A percentile compares a stretch with the other conserved stretches of the same genome.
These are phyloP conservation scores for Wilcoxina mikolae DNA, from an alignment of 495 filamentous ascomycete species.

Conservation along the genomic window DNA sequence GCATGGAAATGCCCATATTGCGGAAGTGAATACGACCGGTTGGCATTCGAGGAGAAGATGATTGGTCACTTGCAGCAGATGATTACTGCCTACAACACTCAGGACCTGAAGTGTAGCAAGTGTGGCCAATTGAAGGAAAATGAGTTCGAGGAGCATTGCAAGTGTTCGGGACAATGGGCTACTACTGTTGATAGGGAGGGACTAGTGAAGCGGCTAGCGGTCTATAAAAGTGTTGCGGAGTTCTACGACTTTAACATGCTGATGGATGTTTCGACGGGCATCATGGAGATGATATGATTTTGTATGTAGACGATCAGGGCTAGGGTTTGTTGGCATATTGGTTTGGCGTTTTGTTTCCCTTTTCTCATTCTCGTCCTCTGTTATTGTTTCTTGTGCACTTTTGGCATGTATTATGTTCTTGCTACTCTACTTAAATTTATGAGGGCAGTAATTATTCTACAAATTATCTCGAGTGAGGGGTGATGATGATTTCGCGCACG, in stretches of 20 bases:
- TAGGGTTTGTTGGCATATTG: background rate
- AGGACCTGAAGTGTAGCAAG: constrained; percentile 74
- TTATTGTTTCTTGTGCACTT: background rate
- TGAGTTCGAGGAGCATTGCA: constrained; percentile 95
- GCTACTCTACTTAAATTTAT: too few species aligned
- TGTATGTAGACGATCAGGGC: background rate
- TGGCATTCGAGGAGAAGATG: constrained; percentile 70
- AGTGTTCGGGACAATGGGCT: constrained; percentile 72
- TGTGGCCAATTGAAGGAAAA: constrained; percentile 56
- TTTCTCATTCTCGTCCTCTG: background rate
- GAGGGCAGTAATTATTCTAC: too few species aligned
- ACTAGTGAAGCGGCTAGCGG: constrained; percentile 46
- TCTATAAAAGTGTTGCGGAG: constrained; percentile 57
- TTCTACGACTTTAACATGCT: constrained; percentile 73
- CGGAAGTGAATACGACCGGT: constrained; percentile 53
- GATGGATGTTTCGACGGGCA: constrained; percentile 52
- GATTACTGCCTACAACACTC: constrained; percentile 66
- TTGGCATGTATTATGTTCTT: background rate
- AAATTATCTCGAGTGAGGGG: too few species aligned
- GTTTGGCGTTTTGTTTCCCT: constrained; percentile 2
- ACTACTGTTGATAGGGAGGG: constrained; percentile 56
- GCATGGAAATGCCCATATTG: constrained; percentile 65
- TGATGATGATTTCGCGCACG: background rate
- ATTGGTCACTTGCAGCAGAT: constrained; percentile 60
- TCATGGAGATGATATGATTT: constrained; percentile 26